Base-by-base conservation (phyloP, 345 rosid species). In the Populus tremula region DNA sequence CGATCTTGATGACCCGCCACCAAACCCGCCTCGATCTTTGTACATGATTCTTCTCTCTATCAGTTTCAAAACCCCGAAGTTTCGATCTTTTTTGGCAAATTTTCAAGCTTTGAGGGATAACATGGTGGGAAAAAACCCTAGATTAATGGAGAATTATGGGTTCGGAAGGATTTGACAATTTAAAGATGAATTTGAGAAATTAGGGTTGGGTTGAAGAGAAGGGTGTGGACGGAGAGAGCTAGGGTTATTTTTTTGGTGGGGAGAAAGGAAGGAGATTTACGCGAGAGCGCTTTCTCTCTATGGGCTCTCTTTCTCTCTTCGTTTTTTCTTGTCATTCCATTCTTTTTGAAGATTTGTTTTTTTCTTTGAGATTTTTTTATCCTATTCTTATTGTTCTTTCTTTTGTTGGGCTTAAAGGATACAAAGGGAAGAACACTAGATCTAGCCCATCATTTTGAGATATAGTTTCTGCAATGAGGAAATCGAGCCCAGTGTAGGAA, bases 1-100 rank as follows among this genome's bases (percentile, higher is more conserved):
- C 86, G 95, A 84, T 86, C 88, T 89, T 84, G 93, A 94, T 1
- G 93, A 84, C 50, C 90, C 94, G 39, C 89, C 87, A 27, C 91
- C 94, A 68, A 85, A 83, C 61, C 94, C 92, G 62, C 91, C 92
- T 64, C 96, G 90, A 73, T 85, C 90, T 69, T 84, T 85, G 81
- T 88, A 87, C 97, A 92, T 92, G 70, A 70, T 86, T 84, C 78
- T 69, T 36, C 49, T 62, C 75, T 31, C 43, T 6, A 38, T 13
- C 7, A 49, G 43, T 47, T 33, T 27, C 47, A 23, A 38, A 54
- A 41, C 50, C 61, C 53, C 8, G 38, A 36, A 21, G 54, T n/a
- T 23, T 62, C 4, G 35, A 29, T 11, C 23, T 63, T 64, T 31
- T 31, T 35, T 20, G 8, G 1, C 14, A n/a, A 53, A 69, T 61